Percentiles rank a stretch among this genome's conserved stretches.
Evolutionary conservation across 768 basidiomycete species (phyloP).

Genomic region (Pleurotus ostreatus): DNA sequence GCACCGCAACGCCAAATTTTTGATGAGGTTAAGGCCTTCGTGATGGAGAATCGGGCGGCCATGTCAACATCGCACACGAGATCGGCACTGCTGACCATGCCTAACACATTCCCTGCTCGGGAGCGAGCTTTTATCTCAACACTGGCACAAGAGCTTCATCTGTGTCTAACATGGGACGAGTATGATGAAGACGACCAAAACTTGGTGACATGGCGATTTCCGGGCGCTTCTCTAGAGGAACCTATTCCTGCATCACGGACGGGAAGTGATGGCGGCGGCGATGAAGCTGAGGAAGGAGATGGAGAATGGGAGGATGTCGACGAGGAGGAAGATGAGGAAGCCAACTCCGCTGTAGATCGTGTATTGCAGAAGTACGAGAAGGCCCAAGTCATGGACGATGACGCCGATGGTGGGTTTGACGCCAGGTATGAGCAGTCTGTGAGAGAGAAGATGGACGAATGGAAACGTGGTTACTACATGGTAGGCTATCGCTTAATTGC

Average conservation of each 20-base stretch:
- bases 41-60: constrained; percentile 40
- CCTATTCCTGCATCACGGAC: constrained; percentile 18
- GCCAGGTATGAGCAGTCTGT: constrained; percentile 69
- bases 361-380: constrained; percentile 87
- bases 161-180: constrained; percentile 89
- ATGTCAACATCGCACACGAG: constrained; percentile 27
- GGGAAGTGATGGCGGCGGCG: constrained; percentile 27
- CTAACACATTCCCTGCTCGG: constrained; percentile 74
- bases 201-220: constrained; percentile 65
- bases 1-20: constrained; percentile 73
- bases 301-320: constrained; percentile 47
- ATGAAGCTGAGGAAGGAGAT: constrained; percentile 47
- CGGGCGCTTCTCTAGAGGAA: constrained; percentile 32
- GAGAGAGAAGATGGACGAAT: constrained; percentile 84
- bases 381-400: constrained; percentile 71
- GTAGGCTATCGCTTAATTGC: constrained; percentile 33
- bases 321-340: constrained; percentile 68
- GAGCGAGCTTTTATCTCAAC: constrained; percentile 78
- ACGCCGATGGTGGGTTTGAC: constrained; percentile 74
- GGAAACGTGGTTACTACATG: constrained; percentile 89
- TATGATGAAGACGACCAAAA: constrained; percentile 82
- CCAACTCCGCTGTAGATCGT: constrained; percentile 67
- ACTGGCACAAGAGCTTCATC: constrained; percentile 73
- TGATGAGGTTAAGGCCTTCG: constrained; percentile 73
- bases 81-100: constrained; percentile 54